Evolutionary conservation across 1,284 basidiomycete species (phyloP), one percentile per base, ranked within the genome.

Genomic region (Puccinia brachypodii): DNA sequence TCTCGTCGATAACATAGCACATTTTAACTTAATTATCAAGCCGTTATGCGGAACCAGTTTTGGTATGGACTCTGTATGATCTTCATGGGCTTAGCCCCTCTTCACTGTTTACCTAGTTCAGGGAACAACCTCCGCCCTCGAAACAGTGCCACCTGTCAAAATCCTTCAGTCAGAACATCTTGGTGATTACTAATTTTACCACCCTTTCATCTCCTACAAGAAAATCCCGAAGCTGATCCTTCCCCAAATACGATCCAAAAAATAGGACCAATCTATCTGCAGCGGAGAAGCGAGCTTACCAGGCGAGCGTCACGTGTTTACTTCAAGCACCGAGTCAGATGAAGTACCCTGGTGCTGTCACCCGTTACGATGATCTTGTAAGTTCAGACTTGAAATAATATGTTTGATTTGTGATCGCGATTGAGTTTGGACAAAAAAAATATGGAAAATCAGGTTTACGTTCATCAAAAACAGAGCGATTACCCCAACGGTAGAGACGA

Each of bases 401-500:
- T 42, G n/a, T n/a, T n/a, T n/a, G 7, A 25, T 40, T n/a, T 6
- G 3, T 9, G 28, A 50, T 53, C 22, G 3, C 11, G 4, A 73
- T 22, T 6, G 16, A 8, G n/a, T 11, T 68, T 68, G 16, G n/a
- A 68, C n/a, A n/a, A n/a, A 56, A 56, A 53, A 69, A 22, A n/a
- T 16, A 8, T 38, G 62, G 6, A 36, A 36, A 13, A 25, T 47
- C 47, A 81, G 78, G 78, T 81, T 25, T 69, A 69, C 38, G 42
- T 81, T 31, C 78, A 81, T 73, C 78, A 81, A 74, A n/a, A 25
- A 19, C 78, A 81, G 44, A 81, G 78, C 22, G 71, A 81, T 38
- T 81, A 81, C 56, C 71, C 71, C 16, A 50, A 74, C 25, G 78
- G 78, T 22, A 81, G 42, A 31, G 78, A 81, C 60, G 22, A 47